These are phyloP conservation scores for Cryptosporidium bovis DNA, from an alignment of 169 alveolate species.

Conservation along the genomic window DNA sequence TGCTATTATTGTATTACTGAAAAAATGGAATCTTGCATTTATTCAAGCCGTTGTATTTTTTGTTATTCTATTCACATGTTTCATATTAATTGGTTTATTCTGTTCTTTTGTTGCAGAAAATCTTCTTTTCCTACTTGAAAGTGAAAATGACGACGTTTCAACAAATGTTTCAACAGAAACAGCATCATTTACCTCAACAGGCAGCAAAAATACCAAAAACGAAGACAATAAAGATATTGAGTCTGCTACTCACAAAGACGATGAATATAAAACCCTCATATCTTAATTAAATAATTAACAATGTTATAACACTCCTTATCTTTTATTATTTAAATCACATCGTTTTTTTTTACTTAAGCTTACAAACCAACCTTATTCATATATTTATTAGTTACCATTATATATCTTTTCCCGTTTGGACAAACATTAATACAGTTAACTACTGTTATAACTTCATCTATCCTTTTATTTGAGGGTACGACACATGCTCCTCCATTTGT, in stretches of 20 bases:
- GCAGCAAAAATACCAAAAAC: slow-evolving; percentile 27
- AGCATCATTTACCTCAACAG: slow-evolving; percentile 27
- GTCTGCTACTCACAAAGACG: slow-evolving; percentile 38
- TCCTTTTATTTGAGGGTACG: slow-evolving; percentile 39
- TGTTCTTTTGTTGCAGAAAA: slow-evolving; percentile 58
- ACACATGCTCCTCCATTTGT: slow-evolving; percentile 69
- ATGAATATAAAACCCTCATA: slow-evolving; percentile 8
- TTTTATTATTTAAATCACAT: neutral
- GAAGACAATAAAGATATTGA: slow-evolving; percentile 65
- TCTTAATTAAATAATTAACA: slow-evolving; percentile 8
- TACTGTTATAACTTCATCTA: slow-evolving; percentile 14
- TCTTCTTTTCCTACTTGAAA: slow-evolving; percentile 9
- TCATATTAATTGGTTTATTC: slow-evolving; percentile 20
- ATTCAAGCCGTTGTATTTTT: slow-evolving; percentile 16
- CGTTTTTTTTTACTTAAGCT: neutral
- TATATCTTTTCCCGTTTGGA: slow-evolving; percentile 64
- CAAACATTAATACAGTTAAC: slow-evolving; percentile 54
- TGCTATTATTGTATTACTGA: slow-evolving; percentile 3
- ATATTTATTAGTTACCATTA: slow-evolving; percentile 53
- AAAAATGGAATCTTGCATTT: slow-evolving; percentile 29
- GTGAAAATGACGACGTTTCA: slow-evolving; percentile 9
- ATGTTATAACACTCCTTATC: neutral
- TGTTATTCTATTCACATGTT: neutral
- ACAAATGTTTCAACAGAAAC: slow-evolving; percentile 38
- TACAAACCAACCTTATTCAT: slow-evolving; percentile 26